These are phyloP conservation scores for Aspergillus cejpii DNA, from an alignment of 2,329 filamentous ascomycete species.

Conservation along the genomic window DNA sequence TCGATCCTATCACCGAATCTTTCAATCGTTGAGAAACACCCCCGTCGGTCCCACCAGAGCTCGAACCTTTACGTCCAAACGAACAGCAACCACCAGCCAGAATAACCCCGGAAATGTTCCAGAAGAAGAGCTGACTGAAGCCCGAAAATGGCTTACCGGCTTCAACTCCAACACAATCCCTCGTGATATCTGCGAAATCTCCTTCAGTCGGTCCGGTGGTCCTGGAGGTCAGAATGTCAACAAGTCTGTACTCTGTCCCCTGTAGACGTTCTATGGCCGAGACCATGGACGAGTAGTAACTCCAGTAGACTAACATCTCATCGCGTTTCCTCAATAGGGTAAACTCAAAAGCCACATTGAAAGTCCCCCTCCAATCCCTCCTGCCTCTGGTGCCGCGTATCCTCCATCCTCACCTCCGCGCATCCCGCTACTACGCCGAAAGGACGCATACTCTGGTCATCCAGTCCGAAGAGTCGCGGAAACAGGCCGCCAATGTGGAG, in stretches of 20 bases:
- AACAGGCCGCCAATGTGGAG: conserved; percentile 55
- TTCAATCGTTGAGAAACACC: conserved; percentile 7
- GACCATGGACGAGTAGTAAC: background rate
- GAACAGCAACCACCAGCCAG: conserved; percentile 11
- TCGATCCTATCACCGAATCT: conserved; percentile 3
- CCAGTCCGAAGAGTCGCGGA: conserved; percentile 57
- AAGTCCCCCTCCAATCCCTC: conserved; percentile 48
- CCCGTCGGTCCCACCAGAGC: conserved; percentile 6
- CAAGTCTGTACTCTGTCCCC: conserved; percentile 46
- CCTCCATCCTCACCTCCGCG: conserved; percentile 47
- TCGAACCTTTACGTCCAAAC: conserved; percentile 27
- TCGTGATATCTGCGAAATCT: conserved; percentile 51
- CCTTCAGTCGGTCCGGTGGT: conserved; percentile 58
- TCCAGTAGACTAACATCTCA: conserved; percentile 9
- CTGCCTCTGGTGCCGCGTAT: conserved; percentile 49
- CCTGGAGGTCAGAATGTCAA: conserved; percentile 64
- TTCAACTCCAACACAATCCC: conserved; percentile 52
- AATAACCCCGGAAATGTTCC: conserved; percentile 10
- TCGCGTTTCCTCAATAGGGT: conserved; percentile 42
- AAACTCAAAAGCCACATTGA: conserved; percentile 61
- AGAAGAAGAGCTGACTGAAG: conserved; percentile 32
- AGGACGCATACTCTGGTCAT: conserved; percentile 52
- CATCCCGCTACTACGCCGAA: conserved; percentile 51
- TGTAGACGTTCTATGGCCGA: background rate
- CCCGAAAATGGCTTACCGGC: conserved; percentile 52